Conservation (phyloP, 345 rosid genomes). For the Brassica nigra region DNA sequence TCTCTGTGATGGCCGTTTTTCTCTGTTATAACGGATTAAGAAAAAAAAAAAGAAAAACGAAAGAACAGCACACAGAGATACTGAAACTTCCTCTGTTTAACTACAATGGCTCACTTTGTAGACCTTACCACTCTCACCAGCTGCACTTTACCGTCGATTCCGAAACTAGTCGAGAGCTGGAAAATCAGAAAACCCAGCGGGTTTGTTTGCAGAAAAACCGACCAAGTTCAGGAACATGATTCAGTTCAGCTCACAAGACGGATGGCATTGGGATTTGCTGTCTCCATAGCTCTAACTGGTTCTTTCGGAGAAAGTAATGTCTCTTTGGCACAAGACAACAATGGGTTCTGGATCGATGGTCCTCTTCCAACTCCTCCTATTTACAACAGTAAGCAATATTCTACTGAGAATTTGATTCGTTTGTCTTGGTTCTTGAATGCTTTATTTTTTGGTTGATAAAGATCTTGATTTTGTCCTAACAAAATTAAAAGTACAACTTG, state of each 20-base stretch:
- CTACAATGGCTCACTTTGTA: constrained; percentile 29
- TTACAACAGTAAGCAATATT: constrained; percentile 59
- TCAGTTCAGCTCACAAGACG: constrained; percentile 56
- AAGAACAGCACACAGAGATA: background rate
- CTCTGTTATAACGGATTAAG: constrained; percentile 20
- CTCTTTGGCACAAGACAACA: constrained; percentile 69
- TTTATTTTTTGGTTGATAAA: background rate
- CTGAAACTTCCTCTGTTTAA: background rate
- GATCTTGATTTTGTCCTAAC: background rate
- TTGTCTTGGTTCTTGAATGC: constrained; percentile 1
- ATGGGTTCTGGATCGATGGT: constrained; percentile 64
- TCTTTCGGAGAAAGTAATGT: constrained; percentile 26
- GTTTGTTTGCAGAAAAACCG: constrained; percentile 35
- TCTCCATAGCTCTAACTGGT: constrained; percentile 52
- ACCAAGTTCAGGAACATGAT: constrained; percentile 38
- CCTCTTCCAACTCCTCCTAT: constrained; percentile 66
- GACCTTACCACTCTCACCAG: constrained; percentile 34
- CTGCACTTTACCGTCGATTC: background rate
- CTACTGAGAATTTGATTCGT: background rate
- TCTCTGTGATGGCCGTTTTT: constrained; percentile 30
- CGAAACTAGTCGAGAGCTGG: background rate
- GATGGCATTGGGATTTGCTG: constrained; percentile 56
- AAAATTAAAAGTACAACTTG: too few species aligned
- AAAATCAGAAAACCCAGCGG: background rate
- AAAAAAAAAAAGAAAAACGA: background rate